Conservation (phyloP, 345 rosid genomes). For the Eucalyptus curtisii region DNA sequence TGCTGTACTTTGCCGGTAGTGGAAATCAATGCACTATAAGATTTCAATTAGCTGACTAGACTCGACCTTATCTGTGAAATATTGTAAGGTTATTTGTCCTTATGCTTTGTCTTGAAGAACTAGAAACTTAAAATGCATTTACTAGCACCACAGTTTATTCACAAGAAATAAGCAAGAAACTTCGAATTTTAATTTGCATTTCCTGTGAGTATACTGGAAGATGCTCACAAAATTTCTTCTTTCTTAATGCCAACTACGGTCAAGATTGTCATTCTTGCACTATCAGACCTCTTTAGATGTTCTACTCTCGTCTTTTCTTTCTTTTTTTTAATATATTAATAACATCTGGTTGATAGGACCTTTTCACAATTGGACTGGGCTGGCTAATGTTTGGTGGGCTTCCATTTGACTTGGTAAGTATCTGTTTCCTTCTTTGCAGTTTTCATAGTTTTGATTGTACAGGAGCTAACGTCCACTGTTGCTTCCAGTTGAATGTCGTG, state of each 20-base stretch:
- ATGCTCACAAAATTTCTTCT: neutral
- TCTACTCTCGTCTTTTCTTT: neutral
- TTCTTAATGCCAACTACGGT: neutral
- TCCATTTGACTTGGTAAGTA: conserved; percentile 49
- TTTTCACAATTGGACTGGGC: conserved; percentile 59
- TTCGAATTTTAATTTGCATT: neutral
- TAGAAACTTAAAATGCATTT: neutral
- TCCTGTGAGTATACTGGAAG: neutral
- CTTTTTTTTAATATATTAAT: neutral
- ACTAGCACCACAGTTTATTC: neutral
- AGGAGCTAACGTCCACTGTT: neutral
- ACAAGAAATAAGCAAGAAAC: neutral
- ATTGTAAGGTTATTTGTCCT: neutral
- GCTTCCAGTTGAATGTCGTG: conserved; percentile 33
- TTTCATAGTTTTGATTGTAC: neutral
- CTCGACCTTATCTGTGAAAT: neutral
- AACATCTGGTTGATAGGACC: conserved; percentile 25
- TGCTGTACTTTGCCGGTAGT: neutral
- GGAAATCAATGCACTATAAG: neutral
- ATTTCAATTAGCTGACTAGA: neutral
- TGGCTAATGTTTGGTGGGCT: conserved; percentile 75
- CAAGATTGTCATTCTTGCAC: neutral
- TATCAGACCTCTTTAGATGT: neutral
- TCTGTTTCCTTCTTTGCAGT: neutral
- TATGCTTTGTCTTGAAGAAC: neutral